Conservation (phyloP, 2,329 filamentous ascomycete species). For the Neoscytalidium dimidiatum region DNA sequence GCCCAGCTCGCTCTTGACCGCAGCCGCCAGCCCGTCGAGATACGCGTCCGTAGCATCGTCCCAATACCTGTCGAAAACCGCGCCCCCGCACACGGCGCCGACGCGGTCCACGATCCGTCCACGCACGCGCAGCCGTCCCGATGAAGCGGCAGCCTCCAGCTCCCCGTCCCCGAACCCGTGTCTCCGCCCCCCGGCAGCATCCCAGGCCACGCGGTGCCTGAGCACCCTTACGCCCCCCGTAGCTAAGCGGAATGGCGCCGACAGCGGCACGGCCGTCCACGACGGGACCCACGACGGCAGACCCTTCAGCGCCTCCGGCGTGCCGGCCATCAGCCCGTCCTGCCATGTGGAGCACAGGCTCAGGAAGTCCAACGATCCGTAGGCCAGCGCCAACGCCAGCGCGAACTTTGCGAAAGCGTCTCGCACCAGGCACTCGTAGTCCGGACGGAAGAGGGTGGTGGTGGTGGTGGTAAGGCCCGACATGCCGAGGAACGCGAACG, state of each 20-base stretch:
- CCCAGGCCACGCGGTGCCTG: conserved; percentile 19
- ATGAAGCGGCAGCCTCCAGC: not conserved
- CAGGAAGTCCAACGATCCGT: conserved; percentile 24
- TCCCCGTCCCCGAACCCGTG: not conserved
- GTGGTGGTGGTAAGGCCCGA: conserved; percentile 8
- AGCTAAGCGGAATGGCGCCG: conserved; percentile 20
- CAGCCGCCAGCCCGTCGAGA: conserved; percentile 4
- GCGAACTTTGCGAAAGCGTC: conserved; percentile 23
- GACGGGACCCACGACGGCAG: conserved; percentile 38
- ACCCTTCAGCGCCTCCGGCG: conserved; percentile 27
- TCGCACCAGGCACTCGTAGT: conserved; percentile 21
- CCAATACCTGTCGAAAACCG: conserved; percentile 13
- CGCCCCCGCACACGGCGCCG: not conserved
- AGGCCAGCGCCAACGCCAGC: conserved; percentile 18
- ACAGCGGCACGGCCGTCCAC: conserved; percentile 27
- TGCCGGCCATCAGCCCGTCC: not conserved
- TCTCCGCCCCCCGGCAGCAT: conserved; percentile 20
- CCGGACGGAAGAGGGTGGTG: conserved; percentile 20
- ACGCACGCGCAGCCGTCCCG: conserved; percentile 21
- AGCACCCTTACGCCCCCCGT: not conserved
- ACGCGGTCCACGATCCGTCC: conserved; percentile 24
- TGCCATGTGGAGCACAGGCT: conserved; percentile 17
- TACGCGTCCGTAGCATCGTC: conserved; percentile 18
- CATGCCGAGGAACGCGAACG: conserved; percentile 24
- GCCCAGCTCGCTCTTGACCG: conserved; percentile 19